Conservation (phyloP, 192 early-diverging fungal species). For the Coemansia sp. region DNA sequence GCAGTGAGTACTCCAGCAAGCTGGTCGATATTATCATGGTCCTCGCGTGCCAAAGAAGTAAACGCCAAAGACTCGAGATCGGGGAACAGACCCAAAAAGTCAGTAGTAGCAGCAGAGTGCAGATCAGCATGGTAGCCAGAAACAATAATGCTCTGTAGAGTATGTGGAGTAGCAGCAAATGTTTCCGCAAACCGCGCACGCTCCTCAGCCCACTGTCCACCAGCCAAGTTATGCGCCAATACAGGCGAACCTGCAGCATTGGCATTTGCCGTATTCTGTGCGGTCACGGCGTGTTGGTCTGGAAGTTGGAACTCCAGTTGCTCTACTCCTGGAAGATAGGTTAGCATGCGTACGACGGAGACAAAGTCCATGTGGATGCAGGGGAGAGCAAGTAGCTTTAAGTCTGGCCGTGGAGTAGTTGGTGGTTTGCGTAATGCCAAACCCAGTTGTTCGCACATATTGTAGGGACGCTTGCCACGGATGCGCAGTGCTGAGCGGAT, state of each 20-base stretch:
- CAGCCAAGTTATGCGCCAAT: slow-evolving; percentile 45
- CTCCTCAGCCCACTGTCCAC: slow-evolving; percentile 39
- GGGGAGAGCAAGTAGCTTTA: slow-evolving; percentile 38
- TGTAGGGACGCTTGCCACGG: slow-evolving; percentile 31
- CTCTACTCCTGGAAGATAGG: slow-evolving; percentile 37
- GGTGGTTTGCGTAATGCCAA: slow-evolving; percentile 33
- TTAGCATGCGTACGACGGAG: slow-evolving; percentile 29
- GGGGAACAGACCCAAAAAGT: slow-evolving; percentile 44
- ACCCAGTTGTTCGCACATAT: slow-evolving; percentile 31
- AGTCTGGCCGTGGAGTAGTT: slow-evolving; percentile 18
- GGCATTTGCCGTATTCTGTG: too few relatives aligned
- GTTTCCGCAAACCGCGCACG: slow-evolving; percentile 21
- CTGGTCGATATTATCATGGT: slow-evolving; percentile 50
- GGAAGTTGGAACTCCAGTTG: slow-evolving; percentile 48
- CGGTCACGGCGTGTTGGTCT: slow-evolving; percentile 28
- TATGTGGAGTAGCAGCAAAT: slow-evolving; percentile 37
- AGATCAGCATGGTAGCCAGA: slow-evolving; percentile 42
- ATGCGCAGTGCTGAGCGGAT: slow-evolving; percentile 41
- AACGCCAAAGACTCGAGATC: slow-evolving; percentile 45
- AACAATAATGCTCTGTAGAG: slow-evolving; percentile 38
- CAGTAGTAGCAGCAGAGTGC: slow-evolving; percentile 38
- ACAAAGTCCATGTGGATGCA: slow-evolving; percentile 45
- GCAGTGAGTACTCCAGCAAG: slow-evolving; percentile 46
- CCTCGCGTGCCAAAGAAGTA: slow-evolving; percentile 32
- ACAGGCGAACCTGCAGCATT: not conserved